phyloP scores from a whole-genome alignment of 768 basidiomycete genomes.

The Mycena capillaripes region DNA sequence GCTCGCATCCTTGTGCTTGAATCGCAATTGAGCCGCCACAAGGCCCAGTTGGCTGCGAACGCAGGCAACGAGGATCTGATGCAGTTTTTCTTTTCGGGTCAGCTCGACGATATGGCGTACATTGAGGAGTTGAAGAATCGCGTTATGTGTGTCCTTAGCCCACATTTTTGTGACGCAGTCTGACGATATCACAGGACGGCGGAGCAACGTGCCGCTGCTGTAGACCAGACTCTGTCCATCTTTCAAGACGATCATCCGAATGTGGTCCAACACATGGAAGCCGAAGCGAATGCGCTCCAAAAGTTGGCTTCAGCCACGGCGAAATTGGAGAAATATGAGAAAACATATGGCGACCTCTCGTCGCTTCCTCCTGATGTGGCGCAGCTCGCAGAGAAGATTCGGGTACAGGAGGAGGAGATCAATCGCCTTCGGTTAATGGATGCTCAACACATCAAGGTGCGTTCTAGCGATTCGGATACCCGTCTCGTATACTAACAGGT shows the following conservation, averaged over 20 bases:
- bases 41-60: constrained; percentile 82
- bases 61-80: constrained; percentile 80
- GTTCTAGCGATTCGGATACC: constrained; percentile 29
- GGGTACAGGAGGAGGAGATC: constrained; percentile 78
- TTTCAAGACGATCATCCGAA: constrained; percentile 69
- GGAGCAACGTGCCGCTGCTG: constrained; percentile 61
- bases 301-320: constrained; percentile 60
- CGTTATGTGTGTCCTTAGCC: constrained; percentile 62
- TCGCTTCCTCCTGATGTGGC: constrained; percentile 64
- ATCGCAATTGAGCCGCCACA: constrained; percentile 81
- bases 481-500: constrained; percentile 24
- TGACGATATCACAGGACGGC: constrained; percentile 59
- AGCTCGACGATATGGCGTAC: constrained; percentile 65
- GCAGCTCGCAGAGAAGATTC: constrained; percentile 67
- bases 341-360: constrained; percentile 71
- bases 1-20: constrained; percentile 80
- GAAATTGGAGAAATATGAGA: constrained; percentile 73
- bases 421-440: constrained; percentile 72
- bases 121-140: constrained; percentile 67
- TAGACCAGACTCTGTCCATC: constrained; percentile 66
- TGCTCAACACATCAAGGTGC: constrained; percentile 74
- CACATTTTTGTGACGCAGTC: not conserved
- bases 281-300: constrained; percentile 65
- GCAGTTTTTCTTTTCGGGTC: constrained; percentile 73
- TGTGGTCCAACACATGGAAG: constrained; percentile 59